A percentile compares a stretch with the other conserved stretches of the same genome.
These are phyloP conservation scores for Heliosperma pusillum DNA, from an alignment of 148 eudicot species.

Conservation along the genomic window DNA sequence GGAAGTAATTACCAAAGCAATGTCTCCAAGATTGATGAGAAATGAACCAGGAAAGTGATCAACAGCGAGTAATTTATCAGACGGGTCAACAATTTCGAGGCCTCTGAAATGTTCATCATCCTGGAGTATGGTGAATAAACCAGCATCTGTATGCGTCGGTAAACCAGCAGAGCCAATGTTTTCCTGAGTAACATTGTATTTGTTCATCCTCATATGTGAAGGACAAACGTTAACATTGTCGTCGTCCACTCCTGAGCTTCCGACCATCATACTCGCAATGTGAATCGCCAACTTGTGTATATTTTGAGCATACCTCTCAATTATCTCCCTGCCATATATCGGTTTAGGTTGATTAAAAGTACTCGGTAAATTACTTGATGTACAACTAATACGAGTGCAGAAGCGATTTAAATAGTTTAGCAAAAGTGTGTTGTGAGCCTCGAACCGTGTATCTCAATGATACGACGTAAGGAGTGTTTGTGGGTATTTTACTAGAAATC, in stretches of 20 bases:
- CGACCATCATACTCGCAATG: slow-evolving; percentile 37
- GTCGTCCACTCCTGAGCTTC: slow-evolving; percentile 37
- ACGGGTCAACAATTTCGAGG: slow-evolving; percentile 57
- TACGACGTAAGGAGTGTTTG: too few relatives aligned
- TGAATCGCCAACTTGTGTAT: slow-evolving; percentile 41
- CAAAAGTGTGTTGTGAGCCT: too few relatives aligned
- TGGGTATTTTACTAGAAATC: too few relatives aligned
- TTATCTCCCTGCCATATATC: slow-evolving; percentile 39
- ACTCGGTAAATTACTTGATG: too few relatives aligned
- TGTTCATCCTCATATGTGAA: slow-evolving; percentile 61
- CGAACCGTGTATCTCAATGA: too few relatives aligned
- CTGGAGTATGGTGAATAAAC: slow-evolving; percentile 61
- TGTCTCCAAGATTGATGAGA: slow-evolving; percentile 60
- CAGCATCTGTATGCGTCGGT: slow-evolving; percentile 63
- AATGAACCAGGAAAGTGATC: slow-evolving; percentile 59
- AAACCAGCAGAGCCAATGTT: slow-evolving; percentile 45
- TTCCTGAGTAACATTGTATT: slow-evolving; percentile 53
- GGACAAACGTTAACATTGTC: slow-evolving; percentile 41
- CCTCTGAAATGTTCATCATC: slow-evolving; percentile 70
- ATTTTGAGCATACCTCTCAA: slow-evolving; percentile 44
- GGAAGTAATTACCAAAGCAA: slow-evolving; percentile 42
- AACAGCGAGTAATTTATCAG: slow-evolving; percentile 43
- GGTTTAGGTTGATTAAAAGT: too few relatives aligned
- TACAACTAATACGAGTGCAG: too few relatives aligned
- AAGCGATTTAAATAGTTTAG: too few relatives aligned